Percentiles rank a stretch among this genome's conserved stretches.
These are phyloP conservation scores for Phytophthora agathidicida DNA, from an alignment of 352 stramenopile genomes.

Conservation along the genomic window DNA sequence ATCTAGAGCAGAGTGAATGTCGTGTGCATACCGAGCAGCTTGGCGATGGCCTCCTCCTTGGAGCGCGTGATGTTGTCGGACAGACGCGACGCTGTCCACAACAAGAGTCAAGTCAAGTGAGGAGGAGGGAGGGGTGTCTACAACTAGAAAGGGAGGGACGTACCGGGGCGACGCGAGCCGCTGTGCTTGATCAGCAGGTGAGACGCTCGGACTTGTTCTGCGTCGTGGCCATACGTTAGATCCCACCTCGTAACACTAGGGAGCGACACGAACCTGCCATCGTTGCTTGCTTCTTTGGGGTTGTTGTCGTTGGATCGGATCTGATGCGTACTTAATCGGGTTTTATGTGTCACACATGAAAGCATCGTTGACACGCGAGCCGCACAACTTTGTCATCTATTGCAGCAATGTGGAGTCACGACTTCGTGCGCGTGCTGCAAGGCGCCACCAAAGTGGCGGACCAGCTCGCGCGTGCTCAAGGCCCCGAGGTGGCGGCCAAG, in stretches of 20 bases:
- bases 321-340: conserved; percentile 1
- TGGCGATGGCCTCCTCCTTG: conserved; percentile 89
- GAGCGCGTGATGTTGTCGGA: conserved; percentile 91
- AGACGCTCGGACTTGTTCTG: conserved; percentile 81
- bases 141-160: neutral
- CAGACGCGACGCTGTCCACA: conserved; percentile 84
- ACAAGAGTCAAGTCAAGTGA: neutral
- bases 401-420: conserved; percentile 71
- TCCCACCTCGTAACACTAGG: no score
- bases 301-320: conserved; percentile 13
- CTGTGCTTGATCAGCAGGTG: conserved; percentile 97
- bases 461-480: conserved; percentile 48
- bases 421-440: conserved; percentile 75
- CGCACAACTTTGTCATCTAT: conserved; percentile 1
- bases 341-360: conserved; percentile 1
- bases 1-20: neutral
- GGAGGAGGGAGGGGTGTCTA: no score
- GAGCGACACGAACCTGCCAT: conserved; percentile 38
- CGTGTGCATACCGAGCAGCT: conserved; percentile 62
- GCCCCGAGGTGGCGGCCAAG: conserved; percentile 31
- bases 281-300: conserved; percentile 5
- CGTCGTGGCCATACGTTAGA: no score
- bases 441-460: conserved; percentile 71
- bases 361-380: conserved; percentile 16
- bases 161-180: conserved; percentile 84